These are phyloP conservation scores for Talaromyces rugulosus DNA, from an alignment of 2,329 filamentous ascomycete genomes.

Conservation along the genomic window DNA sequence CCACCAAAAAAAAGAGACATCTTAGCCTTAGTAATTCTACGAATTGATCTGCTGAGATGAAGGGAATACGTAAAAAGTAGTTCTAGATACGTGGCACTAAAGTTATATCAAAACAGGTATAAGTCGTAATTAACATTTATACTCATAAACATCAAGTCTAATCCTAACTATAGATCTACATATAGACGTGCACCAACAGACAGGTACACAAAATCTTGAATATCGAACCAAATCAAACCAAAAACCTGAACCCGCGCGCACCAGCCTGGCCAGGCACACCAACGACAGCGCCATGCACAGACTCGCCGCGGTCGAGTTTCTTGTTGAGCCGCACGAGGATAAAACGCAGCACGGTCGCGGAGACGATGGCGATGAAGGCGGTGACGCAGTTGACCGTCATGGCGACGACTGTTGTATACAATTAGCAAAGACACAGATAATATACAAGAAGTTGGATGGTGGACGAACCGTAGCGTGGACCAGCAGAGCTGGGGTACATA, in stretches of 20 bases:
- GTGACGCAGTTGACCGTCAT: conserved; percentile 67
- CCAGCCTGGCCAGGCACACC: conserved; percentile 7
- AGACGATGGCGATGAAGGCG: conserved; percentile 59
- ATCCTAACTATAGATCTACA: neutral
- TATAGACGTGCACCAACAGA: neutral
- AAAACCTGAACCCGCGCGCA: conserved; percentile 6
- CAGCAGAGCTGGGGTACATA: conserved; percentile 55
- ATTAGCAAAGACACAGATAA: conserved; percentile 5
- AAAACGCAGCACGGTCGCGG: conserved; percentile 59
- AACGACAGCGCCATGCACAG: conserved; percentile 1
- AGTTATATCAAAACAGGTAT: neutral
- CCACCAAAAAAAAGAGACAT: neutral
- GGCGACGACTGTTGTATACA: conserved; percentile 45
- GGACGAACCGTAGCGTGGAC: conserved; percentile 34
- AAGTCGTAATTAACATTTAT: neutral
- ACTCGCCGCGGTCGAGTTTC: conserved; percentile 53
- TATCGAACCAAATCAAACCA: neutral
- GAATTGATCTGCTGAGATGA: neutral
- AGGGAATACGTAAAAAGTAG: neutral
- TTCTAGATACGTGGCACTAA: too few species aligned
- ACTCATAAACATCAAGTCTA: neutral
- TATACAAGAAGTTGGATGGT: conserved; percentile 32
- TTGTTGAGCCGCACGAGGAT: conserved; percentile 64
- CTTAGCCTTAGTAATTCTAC: neutral
- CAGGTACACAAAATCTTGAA: neutral